Evolutionary conservation across 1,284 basidiomycete genomes (phyloP), one percentile per base, ranked within the genome.

Genomic region (Apiotrichum akiyoshidainum): DNA sequence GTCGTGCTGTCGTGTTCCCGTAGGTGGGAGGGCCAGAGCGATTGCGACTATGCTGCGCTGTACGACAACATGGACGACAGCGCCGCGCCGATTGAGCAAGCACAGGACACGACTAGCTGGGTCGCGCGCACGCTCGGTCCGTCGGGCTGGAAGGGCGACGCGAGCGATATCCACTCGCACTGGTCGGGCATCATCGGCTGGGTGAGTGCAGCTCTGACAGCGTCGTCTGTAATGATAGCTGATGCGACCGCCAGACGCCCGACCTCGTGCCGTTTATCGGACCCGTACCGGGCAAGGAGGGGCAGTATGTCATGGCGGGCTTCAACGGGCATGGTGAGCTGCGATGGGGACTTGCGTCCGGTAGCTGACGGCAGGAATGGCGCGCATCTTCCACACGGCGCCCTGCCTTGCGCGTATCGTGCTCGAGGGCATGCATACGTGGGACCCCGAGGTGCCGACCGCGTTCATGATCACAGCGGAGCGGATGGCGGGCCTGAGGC

Each of bases 261-360:
- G 68, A 70, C 46, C 47, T 59, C 5, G 61, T 70, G 12, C 67
- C 70, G 5, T 68, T 68, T 45, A 54, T 72, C 19, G 70, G 70
- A 10, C 54, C 64, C 6, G 61, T 71, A n/a, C 70, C 70, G 10
- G 64, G 58, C 13, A 68, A 65, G 56, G 31, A 57, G 14, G 70
- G 70, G 16, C 70, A 72, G 47, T 72, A 61, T 53, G 61, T 68
- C 31, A 63, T 61, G 34, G 65, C 60, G 14, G 68, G 69, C 2
- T 69, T 68, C 57, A 69, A 71, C 34, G 70, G 69, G 0, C 69
- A 72, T 50, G 69, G 69, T 46, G 33, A 52, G 26, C 40, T 39
- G 22, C 7, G n/a, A n/a, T 33, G 11, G 22, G 22, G 33, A 41
- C 40, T n/a, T n/a, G n/a, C n/a, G n/a, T n/a, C n/a, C n/a, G n/a